Conservation (phyloP, 306 rosid species). For the Pyrus betulifolia region DNA sequence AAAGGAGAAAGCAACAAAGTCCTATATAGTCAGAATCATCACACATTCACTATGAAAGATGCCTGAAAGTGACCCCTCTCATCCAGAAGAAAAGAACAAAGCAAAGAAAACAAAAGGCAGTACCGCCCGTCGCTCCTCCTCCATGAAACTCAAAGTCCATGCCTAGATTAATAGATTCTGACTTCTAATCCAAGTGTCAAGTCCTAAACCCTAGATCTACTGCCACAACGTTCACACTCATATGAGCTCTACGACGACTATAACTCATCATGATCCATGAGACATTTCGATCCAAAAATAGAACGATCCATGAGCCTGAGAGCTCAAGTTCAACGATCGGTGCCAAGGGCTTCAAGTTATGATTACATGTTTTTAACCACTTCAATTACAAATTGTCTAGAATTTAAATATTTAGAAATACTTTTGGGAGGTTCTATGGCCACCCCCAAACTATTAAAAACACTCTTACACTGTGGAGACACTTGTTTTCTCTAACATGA, state of each 20-base stretch:
- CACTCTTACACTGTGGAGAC: neutral
- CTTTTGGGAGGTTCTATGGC: neutral
- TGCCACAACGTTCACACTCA: neutral
- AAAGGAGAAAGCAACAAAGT: conserved; percentile 3
- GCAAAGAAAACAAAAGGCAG: neutral
- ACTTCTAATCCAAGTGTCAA: neutral
- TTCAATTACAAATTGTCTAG: neutral
- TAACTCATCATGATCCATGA: too few relatives aligned
- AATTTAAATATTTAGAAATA: neutral
- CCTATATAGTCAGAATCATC: neutral
- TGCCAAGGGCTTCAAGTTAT: too few relatives aligned
- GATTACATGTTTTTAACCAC: too few relatives aligned
- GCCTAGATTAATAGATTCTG: neutral
- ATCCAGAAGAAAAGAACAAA: neutral
- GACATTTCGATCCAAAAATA: too few relatives aligned
- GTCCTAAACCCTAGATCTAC: neutral
- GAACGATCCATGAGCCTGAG: too few relatives aligned
- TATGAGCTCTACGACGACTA: neutral
- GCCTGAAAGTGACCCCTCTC: neutral
- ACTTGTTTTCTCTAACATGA: neutral
- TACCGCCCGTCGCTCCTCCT: neutral
- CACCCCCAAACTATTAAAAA: neutral
- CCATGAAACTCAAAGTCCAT: neutral
- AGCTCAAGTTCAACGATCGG: too few relatives aligned
- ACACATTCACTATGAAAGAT: neutral